These are phyloP conservation scores for Leptographium wingfieldii DNA, from an alignment of 2,329 filamentous ascomycete species.

Conservation along the genomic window DNA sequence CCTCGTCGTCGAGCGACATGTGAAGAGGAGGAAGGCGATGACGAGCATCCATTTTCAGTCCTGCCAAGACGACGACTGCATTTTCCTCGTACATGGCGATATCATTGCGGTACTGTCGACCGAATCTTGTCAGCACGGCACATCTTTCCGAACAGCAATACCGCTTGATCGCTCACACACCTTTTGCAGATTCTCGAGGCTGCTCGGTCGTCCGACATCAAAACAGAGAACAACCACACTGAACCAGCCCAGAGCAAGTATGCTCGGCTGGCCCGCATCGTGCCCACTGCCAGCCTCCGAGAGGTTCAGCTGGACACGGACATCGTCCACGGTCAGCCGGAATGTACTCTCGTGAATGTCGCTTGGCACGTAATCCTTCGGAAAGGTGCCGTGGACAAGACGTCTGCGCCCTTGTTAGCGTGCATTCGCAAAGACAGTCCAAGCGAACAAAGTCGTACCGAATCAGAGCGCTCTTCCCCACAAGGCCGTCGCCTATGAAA, in stretches of 20 bases:
- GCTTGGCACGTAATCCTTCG: constrained; percentile 8
- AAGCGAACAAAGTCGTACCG: constrained; percentile 4
- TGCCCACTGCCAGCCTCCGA: constrained; percentile 10
- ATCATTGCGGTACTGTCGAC: constrained; percentile 11
- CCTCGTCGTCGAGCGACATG: constrained; percentile 11
- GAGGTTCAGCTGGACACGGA: constrained; percentile 9
- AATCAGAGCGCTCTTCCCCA: constrained; percentile 13
- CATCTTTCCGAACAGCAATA: background rate
- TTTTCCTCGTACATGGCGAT: constrained; percentile 12
- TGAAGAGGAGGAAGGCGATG: constrained; percentile 10
- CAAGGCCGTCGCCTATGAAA: constrained; percentile 11
- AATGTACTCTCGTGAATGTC: constrained; percentile 7
- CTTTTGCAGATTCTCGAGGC: constrained; percentile 7
- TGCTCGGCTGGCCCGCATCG: constrained; percentile 5
- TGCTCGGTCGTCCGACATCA: constrained; percentile 8
- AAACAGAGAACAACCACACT: constrained; percentile 13
- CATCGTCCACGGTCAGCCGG: constrained; percentile 6
- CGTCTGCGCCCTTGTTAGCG: background rate
- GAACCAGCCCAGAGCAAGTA: constrained; percentile 11
- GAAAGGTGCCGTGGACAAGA: constrained; percentile 9
- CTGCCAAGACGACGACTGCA: constrained; percentile 11
- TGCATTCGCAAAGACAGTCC: background rate
- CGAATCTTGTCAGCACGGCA: background rate
- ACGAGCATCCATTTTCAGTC: constrained; percentile 13
- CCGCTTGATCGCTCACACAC: background rate